Base-by-base conservation (phyloP, 345 rosid species). In the Salix viminalis region DNA sequence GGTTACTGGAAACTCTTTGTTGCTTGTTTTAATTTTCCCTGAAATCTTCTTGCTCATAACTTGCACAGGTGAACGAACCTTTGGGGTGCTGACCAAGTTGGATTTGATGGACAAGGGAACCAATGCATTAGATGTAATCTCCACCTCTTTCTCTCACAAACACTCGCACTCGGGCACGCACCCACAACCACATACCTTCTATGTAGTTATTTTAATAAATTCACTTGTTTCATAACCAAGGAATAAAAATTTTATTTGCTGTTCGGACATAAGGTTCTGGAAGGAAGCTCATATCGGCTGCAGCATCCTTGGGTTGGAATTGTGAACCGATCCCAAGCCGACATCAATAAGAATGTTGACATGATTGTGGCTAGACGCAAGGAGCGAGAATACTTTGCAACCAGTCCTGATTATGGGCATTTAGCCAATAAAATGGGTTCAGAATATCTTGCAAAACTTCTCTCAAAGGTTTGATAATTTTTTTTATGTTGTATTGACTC, bases 71-170 rank as follows among this genome's bases (percentile, higher is more conserved):
- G 99, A 93, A 24, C 86, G 99, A 39, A 96, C 99, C 39, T 93
- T 96, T 86, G 99, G 99, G n/a, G 99, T 96, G 58, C 81, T 96
- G 80, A 96, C 99, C 24, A 96, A 96, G 88, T 84, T 96, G 79
- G 99, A 96, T 76, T 80, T 96, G 86, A 96, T 96, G 99, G 98
- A 96, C 86, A 93, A 90, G 86, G 99, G 99, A 77, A 96, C 99
- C 58, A 88, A 96, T 84, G 98, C 99, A 21, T 81, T 96, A 56
- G 97, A 90, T 77, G 99, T 96, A 85, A 83, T 79, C 62, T 81
- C 74, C 79, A 79, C 67, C 73, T 74, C 61, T 62, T 41, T 82
- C 54, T 34, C 16, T 46, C 6, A 2, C 5, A n/a, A 28, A 0
- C 61, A 54, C 24, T 9, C 12, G 10, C 24, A 0, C 28, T 9